Evolutionary conservation across 805 yeast species (phyloP).

Genomic region (Candida ovalis): DNA sequence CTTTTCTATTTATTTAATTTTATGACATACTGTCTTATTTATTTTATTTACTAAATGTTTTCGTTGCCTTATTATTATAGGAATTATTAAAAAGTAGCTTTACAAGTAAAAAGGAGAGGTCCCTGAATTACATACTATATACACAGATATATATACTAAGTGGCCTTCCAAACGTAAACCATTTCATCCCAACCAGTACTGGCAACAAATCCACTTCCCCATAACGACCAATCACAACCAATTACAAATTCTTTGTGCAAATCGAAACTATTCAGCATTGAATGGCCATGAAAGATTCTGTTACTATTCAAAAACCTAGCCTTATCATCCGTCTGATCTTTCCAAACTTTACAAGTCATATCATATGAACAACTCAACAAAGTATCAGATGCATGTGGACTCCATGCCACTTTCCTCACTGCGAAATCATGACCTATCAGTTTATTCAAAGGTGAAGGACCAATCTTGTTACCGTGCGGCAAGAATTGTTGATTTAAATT

Average conservation of each 20-base stretch:
- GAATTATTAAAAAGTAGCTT: background rate
- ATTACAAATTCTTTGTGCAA: constrained; percentile 84
- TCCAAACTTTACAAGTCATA: constrained; percentile 89
- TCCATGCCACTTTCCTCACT: constrained; percentile 78
- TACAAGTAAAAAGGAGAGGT: no score
- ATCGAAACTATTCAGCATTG: constrained; percentile 56
- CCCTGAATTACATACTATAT: background rate
- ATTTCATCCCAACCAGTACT: constrained; percentile 97
- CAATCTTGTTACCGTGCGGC: constrained; percentile 41
- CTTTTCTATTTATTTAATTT: background rate
- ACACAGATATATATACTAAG: constrained; percentile 15
- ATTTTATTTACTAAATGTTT: no score
- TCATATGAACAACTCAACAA: constrained; percentile 81
- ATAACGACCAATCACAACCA: constrained; percentile 92
- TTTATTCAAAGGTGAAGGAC: constrained; percentile 71
- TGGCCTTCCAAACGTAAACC: constrained; percentile 83
- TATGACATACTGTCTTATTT: background rate
- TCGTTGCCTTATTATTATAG: background rate
- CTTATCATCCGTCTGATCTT: constrained; percentile 59
- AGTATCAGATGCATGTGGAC: constrained; percentile 76
- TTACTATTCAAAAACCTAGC: constrained; percentile 47
- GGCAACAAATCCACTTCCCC: constrained; percentile 97
- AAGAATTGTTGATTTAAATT: constrained; percentile 31
- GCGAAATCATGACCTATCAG: constrained; percentile 87
- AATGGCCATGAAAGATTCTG: constrained; percentile 43